Base-by-base conservation (phyloP, 306 rosid genomes). In the Prunus mume region DNA sequence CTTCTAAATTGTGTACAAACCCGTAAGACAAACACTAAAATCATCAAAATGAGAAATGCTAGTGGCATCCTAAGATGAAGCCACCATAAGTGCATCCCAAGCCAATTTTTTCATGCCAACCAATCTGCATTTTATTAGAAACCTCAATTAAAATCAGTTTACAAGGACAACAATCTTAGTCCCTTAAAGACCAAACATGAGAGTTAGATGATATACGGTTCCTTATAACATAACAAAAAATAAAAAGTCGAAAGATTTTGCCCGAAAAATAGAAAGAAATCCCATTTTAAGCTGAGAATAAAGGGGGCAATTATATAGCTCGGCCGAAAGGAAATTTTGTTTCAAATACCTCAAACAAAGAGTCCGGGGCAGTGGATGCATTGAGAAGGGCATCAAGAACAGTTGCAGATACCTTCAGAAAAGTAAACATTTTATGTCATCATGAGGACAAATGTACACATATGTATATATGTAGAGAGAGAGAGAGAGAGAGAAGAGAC, bases 321-420 rank as follows among this genome's bases (percentile, higher is more conserved):
- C 43, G 9, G 6, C 43, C 43, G 2, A 38, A 38, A 38, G 43
- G 43, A 38, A 38, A 7, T 8, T 7, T 43, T 9, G 69, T 4
- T 3, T 9, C 13, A 17, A 68, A 49, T 68, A 86, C 96, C 98
- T 93, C 86, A 61, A 87, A 90, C 12, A 15, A 47, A 55, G 96
- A 87, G 69, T 90, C 79, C 8, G 97, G 78, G 60, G 82, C 65
- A 69, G 75, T 9, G n/a, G 97, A 91, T 55, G 91, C 97, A 22
- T 78, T 74, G 78, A 94, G 80, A 41, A 94, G 88, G 4, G 92
- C 87, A 69, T 90, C 98, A 0, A 94, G 97, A 65, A 91, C 97
- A 3, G 90, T 75, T 18, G 91, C 67, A 9, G 97, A 91, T 46
- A 91, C 96, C 93, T 91, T 77, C 24, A 60, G 34, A 46, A 62